A percentile compares a stretch with the other conserved stretches of the same genome.
phyloP scores from a whole-genome alignment of 1,139 yeast genomes.

The Lodderomyces oxycetoniae region DNA sequence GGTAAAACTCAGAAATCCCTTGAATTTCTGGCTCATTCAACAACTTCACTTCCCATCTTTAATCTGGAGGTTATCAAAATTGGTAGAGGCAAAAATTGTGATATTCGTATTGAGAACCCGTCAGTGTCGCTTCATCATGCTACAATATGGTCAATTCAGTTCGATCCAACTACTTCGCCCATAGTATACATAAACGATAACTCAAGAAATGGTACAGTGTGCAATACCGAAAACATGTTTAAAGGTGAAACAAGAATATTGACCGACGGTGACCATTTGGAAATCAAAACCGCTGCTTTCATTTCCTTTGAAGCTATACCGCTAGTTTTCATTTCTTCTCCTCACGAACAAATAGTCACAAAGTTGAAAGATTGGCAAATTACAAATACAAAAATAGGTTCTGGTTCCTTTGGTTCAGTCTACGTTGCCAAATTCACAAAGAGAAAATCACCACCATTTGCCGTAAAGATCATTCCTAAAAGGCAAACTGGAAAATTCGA shows the following conservation, averaged over 20 bases:
- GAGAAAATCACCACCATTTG: slow-evolving; percentile 31
- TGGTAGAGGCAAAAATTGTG: slow-evolving; percentile 16
- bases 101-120: slow-evolving; percentile 13
- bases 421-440: slow-evolving; percentile 22
- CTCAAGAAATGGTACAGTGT: slow-evolving; percentile 51
- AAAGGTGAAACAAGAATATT: slow-evolving; percentile 33
- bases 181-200: slow-evolving; percentile 50
- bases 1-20: too few species aligned
- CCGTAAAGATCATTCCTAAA: slow-evolving; percentile 46
- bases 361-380: slow-evolving; percentile 32
- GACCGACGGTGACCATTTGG: slow-evolving; percentile 40
- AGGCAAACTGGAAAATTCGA: neutral
- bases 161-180: slow-evolving; percentile 46
- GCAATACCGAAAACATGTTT: slow-evolving; percentile 36
- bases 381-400: slow-evolving; percentile 43
- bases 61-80: slow-evolving; percentile 13
- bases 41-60: slow-evolving; percentile 13
- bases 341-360: neutral
- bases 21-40: too few species aligned
- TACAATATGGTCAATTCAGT: slow-evolving; percentile 44
- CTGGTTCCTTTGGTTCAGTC: slow-evolving; percentile 60
- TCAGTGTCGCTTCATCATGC: slow-evolving; percentile 42
- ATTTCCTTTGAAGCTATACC: slow-evolving; percentile 14
- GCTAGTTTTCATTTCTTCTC: neutral
- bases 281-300: slow-evolving; percentile 29